Base-by-base conservation (phyloP, 768 basidiomycete species). In the Mycena crocata region DNA sequence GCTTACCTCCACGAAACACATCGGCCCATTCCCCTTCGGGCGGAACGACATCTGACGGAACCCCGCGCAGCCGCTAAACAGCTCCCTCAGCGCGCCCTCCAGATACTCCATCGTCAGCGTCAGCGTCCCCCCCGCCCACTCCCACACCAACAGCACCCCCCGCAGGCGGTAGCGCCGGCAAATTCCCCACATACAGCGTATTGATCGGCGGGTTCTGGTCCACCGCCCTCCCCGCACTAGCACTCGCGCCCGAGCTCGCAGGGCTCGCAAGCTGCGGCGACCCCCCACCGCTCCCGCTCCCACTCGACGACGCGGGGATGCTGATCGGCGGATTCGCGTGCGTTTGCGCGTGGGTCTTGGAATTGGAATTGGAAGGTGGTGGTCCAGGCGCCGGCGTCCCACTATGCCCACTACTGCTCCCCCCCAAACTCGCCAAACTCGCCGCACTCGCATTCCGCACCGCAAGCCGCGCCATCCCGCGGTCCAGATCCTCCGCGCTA, bases 201-300 rank as follows among this genome's bases (percentile, higher is more conserved):
- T 98, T 98, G 79, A 98, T 98, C 88, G 96, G 96, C 72, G 96
- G 96, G 77, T 99, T 98, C 82, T 97, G 95, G 79, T 99, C 97
- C 37, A 90, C 81, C 30, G 83, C 80, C 44, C 81, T 83, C 67
- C 46, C 62, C 51, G 58, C 32, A 55, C 78, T 72, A 6, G 82
- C 81, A 39, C 90, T 87, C 12, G 85, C 82, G 61, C 89, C 87
- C 24, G 91, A 92, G 34, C 61, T 63, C 51, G 87, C 87, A 48
- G 93, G 93, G 5, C 91, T 93, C 17, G 93, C 91, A 31, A 93
- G 75, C 73, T 93, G 91, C 5, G 93, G 93, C 19, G 93, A 93
- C 0, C 84, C 87, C 39, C 85, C 85, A 8, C 84, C 62, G 52
- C 84, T 88, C 66, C 82, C 87, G 52, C 91, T 84, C 17, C 85